A percentile compares a stretch with the other conserved stretches of the same genome.
These are phyloP conservation scores for Escallonia rubra DNA, from an alignment of 129 eudicot species.

Conservation along the genomic window DNA sequence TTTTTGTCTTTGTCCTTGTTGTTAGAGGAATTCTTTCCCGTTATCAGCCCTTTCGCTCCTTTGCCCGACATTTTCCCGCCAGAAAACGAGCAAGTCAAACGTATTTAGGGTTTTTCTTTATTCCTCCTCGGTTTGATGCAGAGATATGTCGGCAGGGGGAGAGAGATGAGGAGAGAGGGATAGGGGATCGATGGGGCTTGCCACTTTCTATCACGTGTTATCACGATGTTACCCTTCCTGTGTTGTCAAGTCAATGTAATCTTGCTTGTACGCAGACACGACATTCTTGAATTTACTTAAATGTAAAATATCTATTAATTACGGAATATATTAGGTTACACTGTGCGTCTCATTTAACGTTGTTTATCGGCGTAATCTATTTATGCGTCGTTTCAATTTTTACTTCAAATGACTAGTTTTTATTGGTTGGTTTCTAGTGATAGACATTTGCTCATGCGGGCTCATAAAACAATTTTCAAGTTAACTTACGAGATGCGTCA, in stretches of 20 bases:
- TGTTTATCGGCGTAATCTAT: too few relatives aligned
- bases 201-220: neutral
- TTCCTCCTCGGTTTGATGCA: neutral
- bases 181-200: neutral
- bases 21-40: conserved; percentile 34
- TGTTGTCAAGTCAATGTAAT: neutral
- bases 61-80: conserved; percentile 51
- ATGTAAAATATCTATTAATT: too few relatives aligned
- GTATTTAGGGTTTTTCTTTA: neutral
- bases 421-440: too few relatives aligned
- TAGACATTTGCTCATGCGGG: too few relatives aligned
- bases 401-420: too few relatives aligned
- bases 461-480: too few relatives aligned
- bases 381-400: too few relatives aligned
- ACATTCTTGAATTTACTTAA: too few relatives aligned
- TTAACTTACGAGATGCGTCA: too few relatives aligned
- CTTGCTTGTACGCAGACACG: neutral
- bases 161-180: conserved; percentile 7
- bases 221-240: neutral
- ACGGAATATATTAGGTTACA: too few relatives aligned
- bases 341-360: too few relatives aligned
- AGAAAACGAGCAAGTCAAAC: neutral
- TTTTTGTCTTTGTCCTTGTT: conserved; percentile 57
- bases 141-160: neutral
- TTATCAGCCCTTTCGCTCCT: conserved; percentile 65